Base-by-base conservation (phyloP, 192 early-diverging fungal species). In the Coemansia erecta region DNA sequence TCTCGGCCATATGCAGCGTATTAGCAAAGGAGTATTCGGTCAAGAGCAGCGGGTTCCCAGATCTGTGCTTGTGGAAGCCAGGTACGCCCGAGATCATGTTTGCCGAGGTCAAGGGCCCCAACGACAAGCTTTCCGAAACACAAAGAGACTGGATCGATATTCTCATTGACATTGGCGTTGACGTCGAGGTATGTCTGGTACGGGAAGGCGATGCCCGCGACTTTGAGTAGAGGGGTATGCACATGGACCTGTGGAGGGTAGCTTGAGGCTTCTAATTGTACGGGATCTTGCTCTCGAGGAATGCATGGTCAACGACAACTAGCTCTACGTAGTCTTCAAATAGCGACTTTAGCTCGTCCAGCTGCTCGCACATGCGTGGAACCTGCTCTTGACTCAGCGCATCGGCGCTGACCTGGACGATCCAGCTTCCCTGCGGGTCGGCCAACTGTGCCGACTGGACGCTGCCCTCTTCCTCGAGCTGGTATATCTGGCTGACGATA, bases 31-130 rank as follows among this genome's bases (percentile, higher is more conserved):
- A 90, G 60, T 88, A 85, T 60, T 72, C 77, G 10, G 77, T 82
- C 24, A 83, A 85, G 13, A 70, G 74, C 15, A 84, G 84, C 40
- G 88, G 88, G 5, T 85, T 88, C 59, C 88, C 88, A 0, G 88
- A 90, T 52, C 52, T 90, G 51, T 88, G 86, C 37, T 74, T 87
- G 46, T 90, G 88, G 88, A 79, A 87, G 46, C 74, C 81, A 14
- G 58, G 64, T 8, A 81, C 79, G 33, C 78, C 76, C 17, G 37
- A 82, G 33, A 79, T 84, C 33, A 31, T 65, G 72, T 85, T 88
- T 80, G 83, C 78, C 3, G 85, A 86, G 70, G 87, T 90, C 26
- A 90, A 90, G 57, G 85, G 88, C 0, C 88, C 88, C 9, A 84
- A 80, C 3, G 88, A 90, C 68, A 83, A 68, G 39, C 77, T 90